Conservation (phyloP, 768 basidiomycete species). For the Mycena albidolilacea region DNA sequence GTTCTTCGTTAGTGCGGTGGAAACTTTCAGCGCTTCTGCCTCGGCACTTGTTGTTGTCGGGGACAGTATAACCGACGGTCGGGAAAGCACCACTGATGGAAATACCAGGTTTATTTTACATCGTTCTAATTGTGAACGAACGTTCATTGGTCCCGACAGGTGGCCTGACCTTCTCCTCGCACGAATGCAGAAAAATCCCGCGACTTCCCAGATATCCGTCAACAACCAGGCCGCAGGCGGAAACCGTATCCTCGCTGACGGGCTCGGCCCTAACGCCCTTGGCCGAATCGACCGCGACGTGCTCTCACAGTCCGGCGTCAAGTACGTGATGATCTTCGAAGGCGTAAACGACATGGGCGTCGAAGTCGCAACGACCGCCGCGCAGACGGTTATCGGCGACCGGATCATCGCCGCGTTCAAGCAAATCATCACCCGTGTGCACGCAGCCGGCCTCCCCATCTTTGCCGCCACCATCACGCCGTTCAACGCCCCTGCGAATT, state of each 20-base stretch:
- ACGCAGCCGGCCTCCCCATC: slow-evolving; percentile 58
- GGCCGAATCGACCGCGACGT: slow-evolving; percentile 68
- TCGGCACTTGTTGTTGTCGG: slow-evolving; percentile 61
- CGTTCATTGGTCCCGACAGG: slow-evolving; percentile 38
- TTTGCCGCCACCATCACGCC: slow-evolving; percentile 69
- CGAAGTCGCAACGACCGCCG: slow-evolving; percentile 49
- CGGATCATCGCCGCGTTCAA: slow-evolving; percentile 60
- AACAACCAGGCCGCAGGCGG: slow-evolving; percentile 68
- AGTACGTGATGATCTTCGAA: slow-evolving; percentile 66
- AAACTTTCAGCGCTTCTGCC: slow-evolving; percentile 53
- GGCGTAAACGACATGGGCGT: slow-evolving; percentile 70
- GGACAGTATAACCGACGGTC: slow-evolving; percentile 69
- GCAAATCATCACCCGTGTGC: slow-evolving; percentile 61
- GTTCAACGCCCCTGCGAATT: slow-evolving; percentile 52
- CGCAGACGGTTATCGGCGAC: slow-evolving; percentile 56
- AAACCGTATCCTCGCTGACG: slow-evolving; percentile 66
- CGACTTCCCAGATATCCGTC: slow-evolving; percentile 55
- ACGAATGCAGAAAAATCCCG: slow-evolving; percentile 53
- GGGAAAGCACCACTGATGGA: slow-evolving; percentile 58
- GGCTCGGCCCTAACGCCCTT: slow-evolving; percentile 62
- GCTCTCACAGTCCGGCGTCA: slow-evolving; percentile 61
- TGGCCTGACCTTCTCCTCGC: slow-evolving; percentile 67
- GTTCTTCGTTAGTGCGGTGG: slow-evolving; percentile 63
- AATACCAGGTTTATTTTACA: slow-evolving; percentile 57
- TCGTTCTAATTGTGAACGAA: background rate